These are phyloP conservation scores for Leptographium procerum DNA, from an alignment of 2,329 filamentous ascomycete genomes.

Conservation along the genomic window DNA sequence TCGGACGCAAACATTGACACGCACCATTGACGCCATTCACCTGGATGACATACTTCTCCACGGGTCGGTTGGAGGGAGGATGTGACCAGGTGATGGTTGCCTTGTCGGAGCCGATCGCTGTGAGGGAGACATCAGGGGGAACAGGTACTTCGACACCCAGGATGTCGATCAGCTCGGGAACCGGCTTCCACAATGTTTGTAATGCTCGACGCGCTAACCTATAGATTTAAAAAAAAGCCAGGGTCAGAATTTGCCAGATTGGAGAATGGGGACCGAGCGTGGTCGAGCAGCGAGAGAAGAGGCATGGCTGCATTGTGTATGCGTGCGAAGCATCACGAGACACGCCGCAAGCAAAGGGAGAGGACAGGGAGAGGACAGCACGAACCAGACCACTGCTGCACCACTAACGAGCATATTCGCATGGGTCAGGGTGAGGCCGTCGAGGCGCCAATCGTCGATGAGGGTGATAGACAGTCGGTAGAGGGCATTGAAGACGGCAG, in stretches of 20 bases:
- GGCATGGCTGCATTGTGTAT: not conserved
- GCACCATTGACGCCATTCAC: slow-evolving; percentile 85
- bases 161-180: slow-evolving; percentile 80
- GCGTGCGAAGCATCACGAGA: not conserved
- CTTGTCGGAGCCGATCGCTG: slow-evolving; percentile 76
- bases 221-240: slow-evolving; percentile 1
- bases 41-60: slow-evolving; percentile 81
- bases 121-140: slow-evolving; percentile 77
- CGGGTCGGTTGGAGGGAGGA: slow-evolving; percentile 51
- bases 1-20: not conserved
- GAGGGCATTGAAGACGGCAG: slow-evolving; percentile 23
- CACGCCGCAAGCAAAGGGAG: not conserved
- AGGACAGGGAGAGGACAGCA: not conserved
- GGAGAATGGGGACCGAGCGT: not conserved
- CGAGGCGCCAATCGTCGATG: slow-evolving; percentile 30
- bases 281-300: not conserved
- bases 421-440: slow-evolving; percentile 35
- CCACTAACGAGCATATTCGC: slow-evolving; percentile 44
- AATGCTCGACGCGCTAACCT: slow-evolving; percentile 80
- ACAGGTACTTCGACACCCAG: slow-evolving; percentile 91
- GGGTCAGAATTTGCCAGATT: slow-evolving; percentile 5
- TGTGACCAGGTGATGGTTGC: slow-evolving; percentile 87
- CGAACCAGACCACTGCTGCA: slow-evolving; percentile 40
- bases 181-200: slow-evolving; percentile 81
- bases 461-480: slow-evolving; percentile 22